Base-by-base conservation (phyloP, 2,329 filamentous ascomycete genomes). In the Pestalotiopsis sp. region DNA sequence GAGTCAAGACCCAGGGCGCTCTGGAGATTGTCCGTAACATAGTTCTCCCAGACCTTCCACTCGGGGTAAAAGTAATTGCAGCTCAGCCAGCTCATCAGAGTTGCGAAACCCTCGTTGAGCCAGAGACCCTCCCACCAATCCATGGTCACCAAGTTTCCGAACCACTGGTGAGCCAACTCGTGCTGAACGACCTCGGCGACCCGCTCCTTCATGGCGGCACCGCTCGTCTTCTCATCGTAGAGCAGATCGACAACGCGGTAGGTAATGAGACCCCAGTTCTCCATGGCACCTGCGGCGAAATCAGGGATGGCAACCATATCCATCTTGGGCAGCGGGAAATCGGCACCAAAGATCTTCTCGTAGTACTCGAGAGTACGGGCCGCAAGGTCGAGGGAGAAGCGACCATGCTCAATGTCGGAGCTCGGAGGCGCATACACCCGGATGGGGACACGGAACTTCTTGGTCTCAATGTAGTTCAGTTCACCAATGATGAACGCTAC, bases 101-200 rank as follows among this genome's bases (percentile, higher is more conserved):
- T 97, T 39, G 94, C 93, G 75, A 97, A 97, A 45, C 93, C 93
- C 80, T 97, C 93, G 80, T 98, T 98, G 66, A 98, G 88, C 95
- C 95, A 98, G 7, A 98, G 84, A 67, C 95, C 95, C 81, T 98
- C 94, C 95, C 95, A 98, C 87, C 97, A 98, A 80, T 97, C 94
- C 94, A 98, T 98, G 66, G 95, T 98, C 36, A 98, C 95, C 66
- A 98, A 84, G 83, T 98, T 98, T 71, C 95, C 95, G 77, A 98
- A 98, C 95, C 95, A 98, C 82, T 98, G 95, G 82, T 98, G 95
- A 56, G 95, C 95, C 78, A 98, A 86, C 80, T 98, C 95, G 83
- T 98, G 95, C 85, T 98, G 95, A 36, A 98, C 95, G 56, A 96
- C 94, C 80, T 98, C 95, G 66, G 95, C 95, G 67, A 98, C 93